Conservation (phyloP, 768 basidiomycete genomes). For the Lactarius akahatsu region DNA sequence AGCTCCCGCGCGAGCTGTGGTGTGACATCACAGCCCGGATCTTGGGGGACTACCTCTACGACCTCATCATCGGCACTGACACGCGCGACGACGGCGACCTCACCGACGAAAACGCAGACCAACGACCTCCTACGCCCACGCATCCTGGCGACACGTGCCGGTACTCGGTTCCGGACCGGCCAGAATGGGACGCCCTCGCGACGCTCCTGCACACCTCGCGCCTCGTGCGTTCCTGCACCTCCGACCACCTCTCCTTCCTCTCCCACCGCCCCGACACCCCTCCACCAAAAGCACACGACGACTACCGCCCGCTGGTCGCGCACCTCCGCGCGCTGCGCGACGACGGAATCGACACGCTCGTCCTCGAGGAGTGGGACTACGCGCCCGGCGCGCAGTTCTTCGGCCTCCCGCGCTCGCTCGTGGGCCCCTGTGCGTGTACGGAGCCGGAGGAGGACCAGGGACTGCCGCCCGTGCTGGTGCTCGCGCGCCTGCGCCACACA, state of each 20-base stretch:
- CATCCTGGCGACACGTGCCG: too few species aligned
- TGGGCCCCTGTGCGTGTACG: background rate
- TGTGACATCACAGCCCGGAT: background rate
- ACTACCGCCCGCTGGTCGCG: background rate
- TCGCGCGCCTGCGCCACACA: background rate
- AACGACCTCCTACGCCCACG: background rate
- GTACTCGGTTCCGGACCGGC: background rate
- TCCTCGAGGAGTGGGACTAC: conserved; percentile 1
- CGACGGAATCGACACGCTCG: background rate
- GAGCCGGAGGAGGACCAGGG: background rate
- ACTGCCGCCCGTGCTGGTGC: background rate
- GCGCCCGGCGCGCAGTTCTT: background rate
- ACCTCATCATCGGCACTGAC: background rate
- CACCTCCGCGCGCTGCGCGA: background rate
- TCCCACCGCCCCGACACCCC: background rate
- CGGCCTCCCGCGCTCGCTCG: background rate
- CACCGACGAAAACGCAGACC: background rate
- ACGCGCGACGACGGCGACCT: background rate
- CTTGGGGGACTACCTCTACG: background rate
- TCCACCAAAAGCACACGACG: background rate
- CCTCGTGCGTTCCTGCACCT: conserved; percentile 5
- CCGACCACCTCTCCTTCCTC: conserved; percentile 5
- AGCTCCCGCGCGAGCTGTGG: conserved; percentile 1
- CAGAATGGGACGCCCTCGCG: background rate
- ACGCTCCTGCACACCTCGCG: background rate